A percentile compares a stretch with the other conserved stretches of the same genome.
Conservation (phyloP, 352 stramenopile genomes). For the Pythium phragmitis region DNA sequence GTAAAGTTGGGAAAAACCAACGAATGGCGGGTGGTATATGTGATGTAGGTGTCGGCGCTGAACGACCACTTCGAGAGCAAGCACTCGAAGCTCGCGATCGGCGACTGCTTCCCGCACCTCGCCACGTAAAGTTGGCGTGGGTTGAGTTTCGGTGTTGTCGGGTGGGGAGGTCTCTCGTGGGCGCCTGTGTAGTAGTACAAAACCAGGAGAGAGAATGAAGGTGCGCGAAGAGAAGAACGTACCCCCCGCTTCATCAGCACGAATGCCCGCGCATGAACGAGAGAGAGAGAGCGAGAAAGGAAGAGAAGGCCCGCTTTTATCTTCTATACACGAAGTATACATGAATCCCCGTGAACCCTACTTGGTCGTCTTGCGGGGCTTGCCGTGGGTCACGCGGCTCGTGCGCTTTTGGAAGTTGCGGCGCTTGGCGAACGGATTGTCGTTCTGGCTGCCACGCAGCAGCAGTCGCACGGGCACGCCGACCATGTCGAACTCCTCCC, state of each 20-base stretch:
- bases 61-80: conserved; percentile 87
- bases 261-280: too few species aligned
- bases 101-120: conserved; percentile 63
- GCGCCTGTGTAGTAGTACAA: conserved; percentile 4
- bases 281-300: not conserved
- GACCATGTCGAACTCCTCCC: conserved; percentile 85
- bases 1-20: conserved; percentile 2
- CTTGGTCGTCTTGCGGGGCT: conserved; percentile 36
- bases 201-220: not conserved
- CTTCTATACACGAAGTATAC: conserved; percentile 8
- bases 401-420: conserved; percentile 83
- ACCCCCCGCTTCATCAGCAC: too few species aligned
- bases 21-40: not conserved
- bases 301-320: not conserved
- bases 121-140: not conserved
- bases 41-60: conserved; percentile 52
- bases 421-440: conserved; percentile 84
- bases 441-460: conserved; percentile 65
- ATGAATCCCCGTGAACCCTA: not conserved
- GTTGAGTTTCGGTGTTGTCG: not conserved
- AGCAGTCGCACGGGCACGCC: conserved; percentile 74
- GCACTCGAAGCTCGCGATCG: conserved; percentile 66
- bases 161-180: not conserved
- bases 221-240: too few species aligned
- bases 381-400: conserved; percentile 57